A percentile compares a stretch with the other conserved stretches of the same genome.
phyloP scores from a whole-genome alignment of 2,329 filamentous ascomycete species.

The Monosporascus sp. region DNA sequence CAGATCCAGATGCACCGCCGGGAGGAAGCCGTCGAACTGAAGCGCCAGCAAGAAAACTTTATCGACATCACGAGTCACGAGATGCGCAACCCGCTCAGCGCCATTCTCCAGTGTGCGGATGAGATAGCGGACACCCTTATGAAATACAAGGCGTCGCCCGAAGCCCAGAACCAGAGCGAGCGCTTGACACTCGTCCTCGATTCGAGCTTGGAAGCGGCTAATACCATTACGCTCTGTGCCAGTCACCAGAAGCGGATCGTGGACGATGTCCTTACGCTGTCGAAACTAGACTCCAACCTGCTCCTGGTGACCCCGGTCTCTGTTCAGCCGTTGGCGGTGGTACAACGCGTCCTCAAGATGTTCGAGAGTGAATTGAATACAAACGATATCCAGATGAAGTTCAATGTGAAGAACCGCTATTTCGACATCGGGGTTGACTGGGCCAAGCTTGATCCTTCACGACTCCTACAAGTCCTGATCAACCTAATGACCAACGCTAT shows the following conservation, averaged over 20 bases:
- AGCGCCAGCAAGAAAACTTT: conserved; percentile 66
- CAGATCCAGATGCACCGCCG: conserved; percentile 71
- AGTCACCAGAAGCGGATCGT: conserved; percentile 73
- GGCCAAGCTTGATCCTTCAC: conserved; percentile 70
- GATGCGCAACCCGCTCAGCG: conserved; percentile 71
- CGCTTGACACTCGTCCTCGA: conserved; percentile 39
- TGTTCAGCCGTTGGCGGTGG: conserved; percentile 62
- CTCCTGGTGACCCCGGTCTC: conserved; percentile 66
- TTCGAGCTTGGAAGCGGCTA: conserved; percentile 65
- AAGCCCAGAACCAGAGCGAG: conserved; percentile 39
- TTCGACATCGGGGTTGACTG: conserved; percentile 60
- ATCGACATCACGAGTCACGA: conserved; percentile 72
- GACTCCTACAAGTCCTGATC: conserved; percentile 69
- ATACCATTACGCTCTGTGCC: conserved; percentile 74
- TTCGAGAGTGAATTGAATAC: conserved; percentile 70
- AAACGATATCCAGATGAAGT: conserved; percentile 66
- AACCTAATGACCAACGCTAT: conserved; percentile 68
- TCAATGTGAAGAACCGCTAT: conserved; percentile 64
- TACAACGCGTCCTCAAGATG: conserved; percentile 69
- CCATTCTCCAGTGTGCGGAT: conserved; percentile 71
- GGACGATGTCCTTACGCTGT: conserved; percentile 61
- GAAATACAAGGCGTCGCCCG: conserved; percentile 31
- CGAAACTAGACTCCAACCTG: conserved; percentile 66
- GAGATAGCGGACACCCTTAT: conserved; percentile 56
- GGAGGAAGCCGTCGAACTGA: conserved; percentile 76